These are phyloP conservation scores for Striga asiatica DNA, from an alignment of 257 asterid genomes.

Conservation along the genomic window DNA sequence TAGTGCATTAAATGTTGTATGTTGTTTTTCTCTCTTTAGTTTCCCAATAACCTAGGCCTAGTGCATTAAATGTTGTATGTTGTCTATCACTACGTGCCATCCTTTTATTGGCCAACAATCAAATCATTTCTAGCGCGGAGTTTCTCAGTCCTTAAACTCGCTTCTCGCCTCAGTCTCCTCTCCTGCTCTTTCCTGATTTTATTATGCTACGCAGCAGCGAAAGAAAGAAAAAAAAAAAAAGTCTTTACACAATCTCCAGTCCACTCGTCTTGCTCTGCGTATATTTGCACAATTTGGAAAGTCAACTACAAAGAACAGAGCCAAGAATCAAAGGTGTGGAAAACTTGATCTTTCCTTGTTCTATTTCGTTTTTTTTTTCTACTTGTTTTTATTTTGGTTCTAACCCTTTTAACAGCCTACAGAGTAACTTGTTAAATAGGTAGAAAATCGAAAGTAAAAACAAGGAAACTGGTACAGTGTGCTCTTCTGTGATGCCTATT, in stretches of 20 bases:
- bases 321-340: neutral
- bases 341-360: neutral
- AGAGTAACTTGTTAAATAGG: neutral
- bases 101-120: conserved; percentile 20
- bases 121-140: conserved; percentile 28
- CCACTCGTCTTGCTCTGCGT: neutral
- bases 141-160: conserved; percentile 1
- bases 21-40: neutral
- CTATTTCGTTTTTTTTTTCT: neutral
- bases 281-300: neutral
- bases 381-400: no score
- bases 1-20: conserved; percentile 19
- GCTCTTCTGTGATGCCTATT: no score
- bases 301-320: neutral
- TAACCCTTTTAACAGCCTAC: no score
- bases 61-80: conserved; percentile 19
- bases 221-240: neutral
- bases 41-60: conserved; percentile 9
- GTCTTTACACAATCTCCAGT: neutral
- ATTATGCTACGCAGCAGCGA: neutral
- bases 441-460: neutral
- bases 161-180: neutral
- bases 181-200: neutral
- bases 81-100: conserved; percentile 2
- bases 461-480: neutral